A percentile compares a stretch with the other conserved stretches of the same genome.
phyloP scores from a whole-genome alignment of 2,329 filamentous ascomycete species.

The Botrytis galanthina region DNA sequence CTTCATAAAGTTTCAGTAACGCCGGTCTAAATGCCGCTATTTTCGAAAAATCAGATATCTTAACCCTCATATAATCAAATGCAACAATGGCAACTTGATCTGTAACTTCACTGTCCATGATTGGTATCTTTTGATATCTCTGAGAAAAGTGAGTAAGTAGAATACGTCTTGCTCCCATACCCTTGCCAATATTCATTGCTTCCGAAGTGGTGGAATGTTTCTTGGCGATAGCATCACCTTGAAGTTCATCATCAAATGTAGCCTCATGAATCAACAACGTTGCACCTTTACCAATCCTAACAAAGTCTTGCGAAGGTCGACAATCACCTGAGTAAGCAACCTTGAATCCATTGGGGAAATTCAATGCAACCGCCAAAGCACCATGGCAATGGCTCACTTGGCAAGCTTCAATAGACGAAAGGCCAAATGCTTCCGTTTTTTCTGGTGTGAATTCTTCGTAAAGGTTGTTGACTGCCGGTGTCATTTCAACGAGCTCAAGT shows the following conservation, averaged over 20 bases:
- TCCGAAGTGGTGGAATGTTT: conserved; percentile 87
- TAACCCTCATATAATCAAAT: conserved; percentile 77
- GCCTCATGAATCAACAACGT: conserved; percentile 93
- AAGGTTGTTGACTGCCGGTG: conserved; percentile 22
- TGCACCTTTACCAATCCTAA: conserved; percentile 65
- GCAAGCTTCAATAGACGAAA: conserved; percentile 65
- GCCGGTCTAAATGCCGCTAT: conserved; percentile 62
- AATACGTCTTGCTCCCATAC: conserved; percentile 77
- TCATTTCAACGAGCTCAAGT: conserved; percentile 31
- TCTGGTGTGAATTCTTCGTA: conserved; percentile 41
- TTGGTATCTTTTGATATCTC: conserved; percentile 61
- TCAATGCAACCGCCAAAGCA: conserved; percentile 73
- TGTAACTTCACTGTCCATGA: conserved; percentile 43
- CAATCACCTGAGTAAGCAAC: conserved; percentile 94
- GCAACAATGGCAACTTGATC: conserved; percentile 68
- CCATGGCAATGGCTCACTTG: conserved; percentile 76
- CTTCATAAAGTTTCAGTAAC: conserved; percentile 55
- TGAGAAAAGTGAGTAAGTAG: conserved; percentile 95
- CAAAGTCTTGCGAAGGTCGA: conserved; percentile 70
- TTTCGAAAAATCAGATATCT: conserved; percentile 66
- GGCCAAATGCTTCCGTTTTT: conserved; percentile 53
- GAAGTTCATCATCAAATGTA: conserved; percentile 87
- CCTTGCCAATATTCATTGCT: conserved; percentile 71
- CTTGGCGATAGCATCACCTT: conserved; percentile 77
- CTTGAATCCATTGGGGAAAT: conserved; percentile 77